phyloP scores from a whole-genome alignment of 148 eudicot genomes.

The Rhododendron mucronatum region DNA sequence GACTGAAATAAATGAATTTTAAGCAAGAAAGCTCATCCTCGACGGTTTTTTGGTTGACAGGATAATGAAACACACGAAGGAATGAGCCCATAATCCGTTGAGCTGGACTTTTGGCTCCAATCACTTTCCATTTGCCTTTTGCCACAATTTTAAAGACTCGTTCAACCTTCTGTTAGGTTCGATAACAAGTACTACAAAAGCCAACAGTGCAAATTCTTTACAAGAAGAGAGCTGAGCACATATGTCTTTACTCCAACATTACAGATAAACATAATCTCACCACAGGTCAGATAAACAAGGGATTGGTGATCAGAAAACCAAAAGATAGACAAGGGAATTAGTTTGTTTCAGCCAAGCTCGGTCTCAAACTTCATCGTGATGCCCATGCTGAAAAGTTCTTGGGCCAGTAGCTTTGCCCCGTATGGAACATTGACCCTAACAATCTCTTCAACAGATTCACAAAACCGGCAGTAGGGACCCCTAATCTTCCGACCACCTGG shows the following conservation, averaged over 20 bases:
- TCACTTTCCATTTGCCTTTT: neutral
- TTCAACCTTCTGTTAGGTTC: neutral
- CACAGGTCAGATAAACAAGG: neutral
- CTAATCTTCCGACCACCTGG: conserved; percentile 66
- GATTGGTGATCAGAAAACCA: neutral
- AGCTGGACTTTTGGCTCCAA: neutral
- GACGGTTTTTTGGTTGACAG: neutral
- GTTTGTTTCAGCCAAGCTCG: conserved; percentile 43
- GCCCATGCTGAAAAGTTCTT: conserved; percentile 97
- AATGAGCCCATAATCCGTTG: neutral
- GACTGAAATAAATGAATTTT: neutral
- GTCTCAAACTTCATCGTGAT: conserved; percentile 84
- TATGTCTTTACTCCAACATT: neutral
- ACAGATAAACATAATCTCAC: neutral
- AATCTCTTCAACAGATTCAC: conserved; percentile 68
- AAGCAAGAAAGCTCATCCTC: neutral
- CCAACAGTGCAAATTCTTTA: neutral
- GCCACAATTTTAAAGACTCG: neutral
- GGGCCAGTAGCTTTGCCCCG: conserved; percentile 84
- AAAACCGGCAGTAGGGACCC: conserved; percentile 83
- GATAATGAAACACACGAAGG: neutral
- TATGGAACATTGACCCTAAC: conserved; percentile 79
- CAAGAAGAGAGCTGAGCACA: neutral
- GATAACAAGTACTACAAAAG: neutral
- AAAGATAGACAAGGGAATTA: neutral